Evolutionary conservation across 2,329 filamentous ascomycete genomes (phyloP).

Genomic region (Alternaria triticina): DNA sequence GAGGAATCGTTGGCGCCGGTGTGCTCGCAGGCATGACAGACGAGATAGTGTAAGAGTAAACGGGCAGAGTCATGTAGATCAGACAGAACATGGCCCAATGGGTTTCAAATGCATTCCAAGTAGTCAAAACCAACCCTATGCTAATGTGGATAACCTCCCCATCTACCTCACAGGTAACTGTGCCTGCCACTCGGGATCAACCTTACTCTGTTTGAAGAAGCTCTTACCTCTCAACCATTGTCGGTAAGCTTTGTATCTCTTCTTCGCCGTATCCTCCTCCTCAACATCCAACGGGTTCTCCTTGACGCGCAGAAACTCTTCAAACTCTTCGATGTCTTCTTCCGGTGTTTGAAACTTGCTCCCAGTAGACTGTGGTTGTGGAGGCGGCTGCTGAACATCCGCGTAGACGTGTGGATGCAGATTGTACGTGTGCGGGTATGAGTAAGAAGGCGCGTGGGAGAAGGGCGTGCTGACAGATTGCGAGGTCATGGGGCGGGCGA

Average conservation of each 20-base stretch:
- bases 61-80: background rate
- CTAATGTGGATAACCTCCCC: background rate
- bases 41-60: slow-evolving; percentile 25
- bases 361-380: slow-evolving; percentile 12
- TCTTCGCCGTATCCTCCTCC: slow-evolving; percentile 86
- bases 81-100: background rate
- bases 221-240: slow-evolving; percentile 97
- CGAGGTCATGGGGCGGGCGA: slow-evolving; percentile 35
- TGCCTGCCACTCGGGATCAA: slow-evolving; percentile 57
- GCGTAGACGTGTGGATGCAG: slow-evolving; percentile 25
- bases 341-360: slow-evolving; percentile 60
- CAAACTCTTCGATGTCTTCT: slow-evolving; percentile 75
- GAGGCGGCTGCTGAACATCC: slow-evolving; percentile 3
- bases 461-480: slow-evolving; percentile 40
- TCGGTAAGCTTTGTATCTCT: slow-evolving; percentile 93
- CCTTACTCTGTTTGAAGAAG: slow-evolving; percentile 83
- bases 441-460: slow-evolving; percentile 39
- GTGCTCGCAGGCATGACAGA: slow-evolving; percentile 58
- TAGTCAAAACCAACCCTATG: background rate
- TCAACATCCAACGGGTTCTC: slow-evolving; percentile 88
- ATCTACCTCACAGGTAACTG: slow-evolving; percentile 40
- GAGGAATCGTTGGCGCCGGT: slow-evolving; percentile 63
- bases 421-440: slow-evolving; percentile 25
- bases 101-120: background rate
- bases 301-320: slow-evolving; percentile 75